phyloP scores from a whole-genome alignment of 805 yeast genomes.

The Candida coquimbonensis region DNA sequence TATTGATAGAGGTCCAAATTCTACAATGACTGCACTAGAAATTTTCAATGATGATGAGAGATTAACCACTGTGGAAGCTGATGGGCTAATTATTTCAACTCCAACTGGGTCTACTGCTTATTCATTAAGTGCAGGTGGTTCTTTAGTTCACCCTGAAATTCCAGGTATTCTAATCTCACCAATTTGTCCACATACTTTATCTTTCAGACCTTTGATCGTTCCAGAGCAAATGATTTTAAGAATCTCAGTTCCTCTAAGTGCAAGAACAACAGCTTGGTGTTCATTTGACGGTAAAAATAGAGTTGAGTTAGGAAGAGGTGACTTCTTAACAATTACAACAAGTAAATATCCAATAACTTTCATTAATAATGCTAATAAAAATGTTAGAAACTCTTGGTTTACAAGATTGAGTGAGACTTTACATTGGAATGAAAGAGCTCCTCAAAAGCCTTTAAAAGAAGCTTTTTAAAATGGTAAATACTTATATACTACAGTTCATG shows the following conservation, averaged over 20 bases:
- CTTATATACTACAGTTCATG: no score
- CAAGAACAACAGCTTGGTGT: slow-evolving; percentile 30
- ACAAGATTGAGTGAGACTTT: slow-evolving; percentile 27
- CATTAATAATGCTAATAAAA: slow-evolving; percentile 10
- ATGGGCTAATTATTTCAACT: slow-evolving; percentile 56
- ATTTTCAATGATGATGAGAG: slow-evolving; percentile 40
- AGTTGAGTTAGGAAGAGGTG: slow-evolving; percentile 26
- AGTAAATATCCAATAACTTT: slow-evolving; percentile 28
- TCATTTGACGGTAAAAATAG: slow-evolving; percentile 30
- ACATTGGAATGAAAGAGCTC: slow-evolving; percentile 30
- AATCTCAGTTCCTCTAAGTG: slow-evolving; percentile 27
- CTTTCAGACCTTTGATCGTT: slow-evolving; percentile 45
- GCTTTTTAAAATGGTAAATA: neutral
- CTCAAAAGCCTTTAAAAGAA: slow-evolving; percentile 22
- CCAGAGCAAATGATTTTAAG: slow-evolving; percentile 32
- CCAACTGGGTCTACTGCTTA: slow-evolving; percentile 65
- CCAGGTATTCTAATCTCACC: slow-evolving; percentile 52
- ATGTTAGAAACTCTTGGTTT: slow-evolving; percentile 22
- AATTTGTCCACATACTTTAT: slow-evolving; percentile 45
- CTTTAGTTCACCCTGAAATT: slow-evolving; percentile 47
- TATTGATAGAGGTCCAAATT: slow-evolving; percentile 45
- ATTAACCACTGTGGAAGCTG: slow-evolving; percentile 59
- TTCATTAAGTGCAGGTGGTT: slow-evolving; percentile 47
- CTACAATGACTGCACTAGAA: slow-evolving; percentile 45
- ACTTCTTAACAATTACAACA: slow-evolving; percentile 27